Percentiles rank a stretch among this genome's conserved stretches.
These are phyloP conservation scores for Rhizopogon vinicolor DNA, from an alignment of 768 basidiomycete genomes.

Conservation along the genomic window DNA sequence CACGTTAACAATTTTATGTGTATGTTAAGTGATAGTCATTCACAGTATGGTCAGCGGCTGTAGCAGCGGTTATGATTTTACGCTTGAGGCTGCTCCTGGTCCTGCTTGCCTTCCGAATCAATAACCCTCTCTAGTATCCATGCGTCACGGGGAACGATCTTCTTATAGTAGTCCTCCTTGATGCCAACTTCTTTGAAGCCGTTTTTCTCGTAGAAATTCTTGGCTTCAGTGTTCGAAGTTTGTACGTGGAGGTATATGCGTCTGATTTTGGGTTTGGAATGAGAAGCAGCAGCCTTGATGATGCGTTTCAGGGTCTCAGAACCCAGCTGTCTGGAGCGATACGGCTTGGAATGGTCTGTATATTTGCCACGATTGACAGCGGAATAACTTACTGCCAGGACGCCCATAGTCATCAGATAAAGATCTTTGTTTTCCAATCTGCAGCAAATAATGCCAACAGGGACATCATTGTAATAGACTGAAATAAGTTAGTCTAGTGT, in stretches of 20 bases:
- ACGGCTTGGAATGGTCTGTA: slow-evolving; percentile 52
- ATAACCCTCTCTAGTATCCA: slow-evolving; percentile 78
- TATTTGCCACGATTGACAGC: slow-evolving; percentile 8
- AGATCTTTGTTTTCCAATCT: slow-evolving; percentile 62
- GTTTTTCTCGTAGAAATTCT: slow-evolving; percentile 78
- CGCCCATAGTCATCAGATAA: slow-evolving; percentile 91
- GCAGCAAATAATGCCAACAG: slow-evolving; percentile 86
- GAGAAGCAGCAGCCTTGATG: slow-evolving; percentile 55
- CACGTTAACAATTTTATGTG: background rate
- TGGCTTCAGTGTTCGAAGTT: slow-evolving; percentile 72
- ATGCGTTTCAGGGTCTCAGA: slow-evolving; percentile 68
- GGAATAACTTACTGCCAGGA: slow-evolving; percentile 66
- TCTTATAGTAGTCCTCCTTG: slow-evolving; percentile 83
- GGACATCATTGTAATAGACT: slow-evolving; percentile 94
- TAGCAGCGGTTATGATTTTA: background rate
- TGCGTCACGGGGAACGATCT: slow-evolving; percentile 77
- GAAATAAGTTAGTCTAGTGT: background rate
- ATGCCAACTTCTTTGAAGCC: slow-evolving; percentile 69
- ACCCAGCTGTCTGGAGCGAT: slow-evolving; percentile 75
- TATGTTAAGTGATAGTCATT: background rate
- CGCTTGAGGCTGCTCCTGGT: background rate
- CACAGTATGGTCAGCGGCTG: background rate
- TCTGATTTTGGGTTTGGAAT: slow-evolving; percentile 56
- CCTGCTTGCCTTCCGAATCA: slow-evolving; percentile 8
- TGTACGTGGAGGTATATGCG: slow-evolving; percentile 86